Base-by-base conservation (phyloP, 768 basidiomycete species). In the Exsudoporus frostii region DNA sequence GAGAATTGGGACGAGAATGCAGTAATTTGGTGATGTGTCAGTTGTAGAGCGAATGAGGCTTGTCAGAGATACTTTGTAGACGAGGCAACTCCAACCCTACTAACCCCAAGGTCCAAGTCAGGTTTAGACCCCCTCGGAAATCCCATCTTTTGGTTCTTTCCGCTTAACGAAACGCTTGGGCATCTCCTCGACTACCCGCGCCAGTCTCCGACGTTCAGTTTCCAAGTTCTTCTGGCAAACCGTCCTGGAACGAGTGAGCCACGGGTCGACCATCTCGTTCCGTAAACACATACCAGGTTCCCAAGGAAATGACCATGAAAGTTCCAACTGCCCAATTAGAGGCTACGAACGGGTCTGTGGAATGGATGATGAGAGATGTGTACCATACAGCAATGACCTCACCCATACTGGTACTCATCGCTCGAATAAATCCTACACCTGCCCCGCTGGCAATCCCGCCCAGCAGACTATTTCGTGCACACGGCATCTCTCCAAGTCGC, bases 321-420 rank as follows among this genome's bases (percentile, higher is more conserved):
- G 89, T 84, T 7, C 82, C 87, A 19, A 90, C 76, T 14, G 86
- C 88, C 90, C 90, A 92, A 65, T 90, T 82, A 3, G 81, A 85
- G 34, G 88, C 89, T 36, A 81, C 75, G 52, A 87, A 75, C 1
- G 83, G 77, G 30, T 76, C 90, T 57, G 47, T 37, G 5, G 25
- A 37, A 15, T 30, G 15, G 42, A 27, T 4, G 25, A 37, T 65
- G 39, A 67, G 56, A 38, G 6, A 34, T 34, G 15, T 36, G 44
- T 17, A 34, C 17, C 24, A 24, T 42, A 15, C 22, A 40, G 27
- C 10, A n/a, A 48, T 22, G 43, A 37, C 51, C 6, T 46, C 13
- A 36, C 37, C 75, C 84, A 51, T 66, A 90, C 90, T 74, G 11
- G 81, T 71, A 61, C 79, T 79, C 61, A 90, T 69, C 3, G 82